These are phyloP conservation scores for Scedosporium boydii DNA, from an alignment of 2,329 filamentous ascomycete genomes.

Conservation along the genomic window DNA sequence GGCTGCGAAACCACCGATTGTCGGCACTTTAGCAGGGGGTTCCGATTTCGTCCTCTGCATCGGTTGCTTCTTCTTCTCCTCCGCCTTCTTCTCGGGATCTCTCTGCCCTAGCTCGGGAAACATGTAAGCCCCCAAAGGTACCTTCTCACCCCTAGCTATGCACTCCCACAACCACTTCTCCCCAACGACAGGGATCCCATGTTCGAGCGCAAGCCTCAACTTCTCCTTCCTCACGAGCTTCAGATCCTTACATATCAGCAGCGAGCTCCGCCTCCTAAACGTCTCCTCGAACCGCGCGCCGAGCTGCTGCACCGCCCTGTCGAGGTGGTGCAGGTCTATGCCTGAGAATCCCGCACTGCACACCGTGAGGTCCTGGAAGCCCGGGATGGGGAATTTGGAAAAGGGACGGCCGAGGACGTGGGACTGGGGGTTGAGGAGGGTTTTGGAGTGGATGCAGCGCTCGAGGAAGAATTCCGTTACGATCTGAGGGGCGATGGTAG, in stretches of 20 bases:
- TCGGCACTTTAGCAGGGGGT: constrained; percentile 12
- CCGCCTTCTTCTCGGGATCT: constrained; percentile 6
- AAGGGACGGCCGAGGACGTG: constrained; percentile 74
- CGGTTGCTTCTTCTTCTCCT: constrained; percentile 4
- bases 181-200: constrained; percentile 71
- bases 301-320: constrained; percentile 64
- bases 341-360: constrained; percentile 76
- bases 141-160: constrained; percentile 46
- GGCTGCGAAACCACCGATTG: constrained; percentile 1
- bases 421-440: constrained; percentile 56
- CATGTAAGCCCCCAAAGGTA: constrained; percentile 35
- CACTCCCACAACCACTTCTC: constrained; percentile 81
- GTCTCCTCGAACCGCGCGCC: constrained; percentile 75
- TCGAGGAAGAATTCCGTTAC: constrained; percentile 95
- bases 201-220: constrained; percentile 62
- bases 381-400: constrained; percentile 56
- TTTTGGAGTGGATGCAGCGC: constrained; percentile 70
- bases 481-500: constrained; percentile 25
- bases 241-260: constrained; percentile 63
- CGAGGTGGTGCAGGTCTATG: constrained; percentile 77
- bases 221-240: constrained; percentile 60
- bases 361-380: constrained; percentile 61
- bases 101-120: constrained; percentile 32
- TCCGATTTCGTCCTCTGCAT: neutral
- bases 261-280: constrained; percentile 59